A percentile compares a stretch with the other conserved stretches of the same genome.
phyloP scores from a whole-genome alignment of 257 asterid genomes.

The Solanum medicagineum region DNA sequence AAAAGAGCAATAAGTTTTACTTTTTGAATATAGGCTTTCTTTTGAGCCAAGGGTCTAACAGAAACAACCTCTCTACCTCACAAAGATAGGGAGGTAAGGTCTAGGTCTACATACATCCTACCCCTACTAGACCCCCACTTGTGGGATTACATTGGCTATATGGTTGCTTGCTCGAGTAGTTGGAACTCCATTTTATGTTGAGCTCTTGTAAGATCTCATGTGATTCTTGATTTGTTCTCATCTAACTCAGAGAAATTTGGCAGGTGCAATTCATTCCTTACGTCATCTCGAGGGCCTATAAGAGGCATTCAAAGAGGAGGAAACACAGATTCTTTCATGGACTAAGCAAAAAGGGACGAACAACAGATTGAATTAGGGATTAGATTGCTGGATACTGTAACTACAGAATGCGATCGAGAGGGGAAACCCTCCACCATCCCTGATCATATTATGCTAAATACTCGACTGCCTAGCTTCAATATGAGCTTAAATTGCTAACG shows the following conservation, averaged over 20 bases:
- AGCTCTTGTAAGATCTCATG: not conserved
- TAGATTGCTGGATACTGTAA: not conserved
- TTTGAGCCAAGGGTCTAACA: no score
- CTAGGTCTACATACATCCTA: no score
- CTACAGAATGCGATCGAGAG: not conserved
- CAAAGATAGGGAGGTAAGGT: no score
- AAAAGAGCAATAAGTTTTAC: not conserved
- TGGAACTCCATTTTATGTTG: not conserved
- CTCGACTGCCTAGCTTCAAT: not conserved
- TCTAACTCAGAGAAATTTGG: not conserved
- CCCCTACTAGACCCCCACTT: no score
- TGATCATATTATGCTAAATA: not conserved
- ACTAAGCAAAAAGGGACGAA: constrained; percentile 32
- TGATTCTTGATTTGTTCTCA: not conserved
- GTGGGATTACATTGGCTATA: no score
- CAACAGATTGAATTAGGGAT: not conserved
- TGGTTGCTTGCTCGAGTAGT: not conserved
- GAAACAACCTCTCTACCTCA: no score
- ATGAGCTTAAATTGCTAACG: not conserved
- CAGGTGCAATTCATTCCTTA: constrained; percentile 76
- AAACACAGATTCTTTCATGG: constrained; percentile 78
- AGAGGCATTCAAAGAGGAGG: constrained; percentile 56
- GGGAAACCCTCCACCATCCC: not conserved
- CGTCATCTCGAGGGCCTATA: constrained; percentile 44
- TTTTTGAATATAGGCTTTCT: not conserved